Base-by-base conservation (phyloP, 2,329 filamentous ascomycete genomes). In the Fragosphaeria purpurea region DNA sequence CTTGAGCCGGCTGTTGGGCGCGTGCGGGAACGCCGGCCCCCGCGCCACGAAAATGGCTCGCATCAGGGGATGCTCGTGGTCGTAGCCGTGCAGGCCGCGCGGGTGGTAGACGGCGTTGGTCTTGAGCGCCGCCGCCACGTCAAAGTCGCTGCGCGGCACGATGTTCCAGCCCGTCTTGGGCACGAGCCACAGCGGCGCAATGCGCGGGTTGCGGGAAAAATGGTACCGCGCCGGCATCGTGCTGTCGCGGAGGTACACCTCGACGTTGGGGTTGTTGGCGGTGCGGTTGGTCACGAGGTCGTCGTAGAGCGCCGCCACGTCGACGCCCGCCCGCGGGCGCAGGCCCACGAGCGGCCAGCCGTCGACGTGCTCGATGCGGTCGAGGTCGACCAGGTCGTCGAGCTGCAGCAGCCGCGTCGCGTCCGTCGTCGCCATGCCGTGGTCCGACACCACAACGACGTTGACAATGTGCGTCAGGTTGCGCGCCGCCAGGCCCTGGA, bases 381-480 rank as follows among this genome's bases (percentile, higher is more conserved):
- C 71, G 6, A 85, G 75, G 63, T 96, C 88, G 44, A 97, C 74
- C 4, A 97, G 69, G 61, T 96, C 88, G 56, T 98, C 93, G 3
- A 97, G 73, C 66, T 97, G 93, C 32, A 97, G 77, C 44, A 97
- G 72, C 9, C 93, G 79, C 13, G 82, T 75, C 0, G 78, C 80
- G 53, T 90, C 86, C 0, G 93, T 97, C 0, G 89, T 95, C 1
- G 93, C 93, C 93, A 98, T 98, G 47, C 93, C 93, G 63, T 98
- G 93, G 63, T 98, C 93, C 0, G 89, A 96, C 3, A 98, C 91
- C n/a, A 98, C 77, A 37, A 98, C 82, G 7, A 98, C 77, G 58
- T 98, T 98, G 62, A 97, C 88, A 53, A 98, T 86, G 22, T 84
- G 64, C 0, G 89, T 95, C 47, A 98, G 70, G 63, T 97, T 96